Evolutionary conservation across 2,329 filamentous ascomycete genomes (phyloP), one percentile per base, ranked within the genome.

Genomic region (Bipolaris sorokiniana): DNA sequence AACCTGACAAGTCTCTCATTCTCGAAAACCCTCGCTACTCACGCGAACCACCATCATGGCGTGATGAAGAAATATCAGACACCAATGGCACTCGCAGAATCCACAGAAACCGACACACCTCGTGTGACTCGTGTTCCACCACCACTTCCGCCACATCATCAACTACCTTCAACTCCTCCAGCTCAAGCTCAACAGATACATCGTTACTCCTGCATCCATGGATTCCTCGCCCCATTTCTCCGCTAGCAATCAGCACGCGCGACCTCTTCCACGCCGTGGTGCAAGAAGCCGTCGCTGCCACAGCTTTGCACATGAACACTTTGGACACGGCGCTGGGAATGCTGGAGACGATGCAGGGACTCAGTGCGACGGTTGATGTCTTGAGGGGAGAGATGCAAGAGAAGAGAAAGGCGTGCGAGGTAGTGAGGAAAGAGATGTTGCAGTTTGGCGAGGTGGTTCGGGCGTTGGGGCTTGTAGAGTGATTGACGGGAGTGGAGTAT

Each of bases 281-380:
- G 1, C 36, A 61, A 11, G 61, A 65, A 28, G 60, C 65, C 4
- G 55, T 38, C 1, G 10, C 20, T 1, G 53, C 54, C 0, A 28
- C 41, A 4, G 3, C 16, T 3, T 36, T 38, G 1, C 66, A 69
- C n/a, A 36, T 67, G 4, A 54, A 59, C 0, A 66, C 65, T 1
- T 47, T 69, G 18, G 45, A 54, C 22, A 62, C 56, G 7, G 53
- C 53, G 2, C 20, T 66, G 11, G 58, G 54, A 7, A 13, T 69
- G 5, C 48, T 69, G 2, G 41, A 49, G 3, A 52, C 65, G 6
- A 46, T 69, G 0, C 45, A 54, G 5, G 65, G 62, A 1, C 61
- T 67, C 7, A 64, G 66, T 16, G 55, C 44, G 6, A 66, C 61
- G 2, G 55, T 67, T 1, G 42, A 33, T 6, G 53, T 57, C 7